Conservation (phyloP, 163 green algal species). For the Scenedesmus sp. region DNA sequence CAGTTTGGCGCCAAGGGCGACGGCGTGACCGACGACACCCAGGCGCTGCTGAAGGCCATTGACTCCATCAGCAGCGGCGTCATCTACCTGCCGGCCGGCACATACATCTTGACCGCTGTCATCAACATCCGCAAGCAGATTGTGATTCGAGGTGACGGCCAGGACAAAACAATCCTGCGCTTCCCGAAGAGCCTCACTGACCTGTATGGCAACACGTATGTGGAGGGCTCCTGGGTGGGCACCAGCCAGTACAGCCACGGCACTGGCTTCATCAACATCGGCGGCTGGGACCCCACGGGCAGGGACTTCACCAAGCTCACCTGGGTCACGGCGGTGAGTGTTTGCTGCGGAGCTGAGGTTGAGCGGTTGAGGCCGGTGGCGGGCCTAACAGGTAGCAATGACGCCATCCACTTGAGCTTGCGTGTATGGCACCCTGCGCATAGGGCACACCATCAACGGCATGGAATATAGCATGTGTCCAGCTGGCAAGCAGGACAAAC, state of each 20-base stretch:
- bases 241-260: slow-evolving; percentile 52
- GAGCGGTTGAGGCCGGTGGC: neutral
- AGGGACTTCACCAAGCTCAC: slow-evolving; percentile 39
- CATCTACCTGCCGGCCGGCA: slow-evolving; percentile 39
- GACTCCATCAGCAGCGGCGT: slow-evolving; percentile 3
- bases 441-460: no score
- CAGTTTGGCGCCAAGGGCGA: slow-evolving; percentile 47
- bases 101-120: slow-evolving; percentile 41
- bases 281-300: slow-evolving; percentile 49
- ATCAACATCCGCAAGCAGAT: slow-evolving; percentile 48
- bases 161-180: slow-evolving; percentile 15
- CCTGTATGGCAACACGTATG: slow-evolving; percentile 46
- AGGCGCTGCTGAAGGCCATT: slow-evolving; percentile 40
- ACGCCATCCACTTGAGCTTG: no score
- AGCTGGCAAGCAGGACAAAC: neutral
- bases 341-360: neutral
- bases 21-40: slow-evolving; percentile 43
- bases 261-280: slow-evolving; percentile 51
- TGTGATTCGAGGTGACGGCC: slow-evolving; percentile 40
- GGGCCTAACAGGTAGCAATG: no score
- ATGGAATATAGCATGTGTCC: no score
- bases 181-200: slow-evolving; percentile 50
- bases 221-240: slow-evolving; percentile 33
- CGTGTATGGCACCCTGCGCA: no score
- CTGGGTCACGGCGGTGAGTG: neutral